phyloP scores from a whole-genome alignment of 2,329 filamentous ascomycete species.

The Arthroderma sp. region DNA sequence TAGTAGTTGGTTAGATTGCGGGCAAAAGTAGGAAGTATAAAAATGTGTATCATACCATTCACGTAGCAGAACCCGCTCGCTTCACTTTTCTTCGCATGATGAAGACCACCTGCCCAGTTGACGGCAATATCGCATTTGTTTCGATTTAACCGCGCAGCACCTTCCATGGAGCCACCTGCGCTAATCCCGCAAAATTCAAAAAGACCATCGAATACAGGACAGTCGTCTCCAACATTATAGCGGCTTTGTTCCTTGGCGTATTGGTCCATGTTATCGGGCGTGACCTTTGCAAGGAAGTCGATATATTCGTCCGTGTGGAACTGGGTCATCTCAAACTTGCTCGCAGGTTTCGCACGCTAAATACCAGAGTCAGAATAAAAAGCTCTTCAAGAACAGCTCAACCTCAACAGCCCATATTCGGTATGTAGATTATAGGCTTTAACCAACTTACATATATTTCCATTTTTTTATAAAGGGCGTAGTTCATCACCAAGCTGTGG shows the following conservation, averaged over 20 bases:
- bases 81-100: slow-evolving; percentile 91
- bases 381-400: slow-evolving; percentile 17
- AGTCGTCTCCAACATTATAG: slow-evolving; percentile 54
- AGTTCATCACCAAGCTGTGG: slow-evolving; percentile 56
- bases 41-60: slow-evolving; percentile 48
- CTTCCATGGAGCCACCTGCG: slow-evolving; percentile 57
- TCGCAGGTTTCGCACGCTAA: slow-evolving; percentile 65
- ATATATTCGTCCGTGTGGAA: slow-evolving; percentile 64
- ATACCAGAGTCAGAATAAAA: slow-evolving; percentile 10
- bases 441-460: slow-evolving; percentile 50
- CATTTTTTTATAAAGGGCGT: slow-evolving; percentile 60
- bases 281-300: slow-evolving; percentile 69
- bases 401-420: background rate
- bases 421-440: background rate
- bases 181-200: slow-evolving; percentile 61
- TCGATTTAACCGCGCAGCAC: slow-evolving; percentile 53
- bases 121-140: slow-evolving; percentile 54
- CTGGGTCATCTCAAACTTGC: slow-evolving; percentile 59
- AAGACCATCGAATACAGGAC: slow-evolving; percentile 55
- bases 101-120: slow-evolving; percentile 91
- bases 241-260: slow-evolving; percentile 81
- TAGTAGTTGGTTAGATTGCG: slow-evolving; percentile 16
- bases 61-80: slow-evolving; percentile 97
- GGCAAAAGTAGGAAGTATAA: background rate
- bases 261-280: slow-evolving; percentile 94